Percentiles rank a stretch among this genome's conserved stretches.
These are phyloP conservation scores for Ceratocystis destructans DNA, from an alignment of 2,329 filamentous ascomycete species.

Conservation along the genomic window DNA sequence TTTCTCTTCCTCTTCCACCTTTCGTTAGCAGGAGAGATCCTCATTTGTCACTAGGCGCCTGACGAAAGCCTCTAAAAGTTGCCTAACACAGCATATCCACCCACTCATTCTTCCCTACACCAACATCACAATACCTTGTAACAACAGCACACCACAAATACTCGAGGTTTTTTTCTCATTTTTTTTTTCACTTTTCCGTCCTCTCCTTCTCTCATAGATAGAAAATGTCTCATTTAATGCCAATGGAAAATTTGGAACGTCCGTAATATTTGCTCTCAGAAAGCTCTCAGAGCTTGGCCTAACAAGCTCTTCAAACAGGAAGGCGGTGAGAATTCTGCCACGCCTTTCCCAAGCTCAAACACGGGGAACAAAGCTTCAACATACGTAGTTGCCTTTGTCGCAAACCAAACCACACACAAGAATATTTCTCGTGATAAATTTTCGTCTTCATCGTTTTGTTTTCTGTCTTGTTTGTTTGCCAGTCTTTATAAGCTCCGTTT, in stretches of 20 bases:
- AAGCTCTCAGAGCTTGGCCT: constrained; percentile 6
- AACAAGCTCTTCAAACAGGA: neutral
- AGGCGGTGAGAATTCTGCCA: constrained; percentile 17
- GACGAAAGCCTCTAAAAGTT: neutral
- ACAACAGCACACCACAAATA: constrained; percentile 2
- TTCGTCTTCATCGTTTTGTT: neutral
- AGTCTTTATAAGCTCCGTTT: neutral
- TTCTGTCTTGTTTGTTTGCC: neutral
- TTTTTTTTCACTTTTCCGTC: neutral
- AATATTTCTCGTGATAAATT: neutral
- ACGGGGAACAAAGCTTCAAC: constrained; percentile 8
- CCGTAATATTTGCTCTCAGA: neutral
- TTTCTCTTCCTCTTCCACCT: neutral
- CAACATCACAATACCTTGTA: neutral
- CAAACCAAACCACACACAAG: neutral
- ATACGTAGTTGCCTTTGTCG: constrained; percentile 2
- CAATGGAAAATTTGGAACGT: neutral
- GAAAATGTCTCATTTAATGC: neutral
- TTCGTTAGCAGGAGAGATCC: neutral
- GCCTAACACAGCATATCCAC: neutral
- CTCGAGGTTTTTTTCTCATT: neutral
- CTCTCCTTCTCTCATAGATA: neutral
- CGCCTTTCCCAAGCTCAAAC: neutral
- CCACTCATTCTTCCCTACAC: neutral
- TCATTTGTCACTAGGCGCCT: neutral